Evolutionary conservation across 2,329 filamentous ascomycete genomes (phyloP), one percentile per base, ranked within the genome.

Genomic region (Pleurostoma richardsiae): DNA sequence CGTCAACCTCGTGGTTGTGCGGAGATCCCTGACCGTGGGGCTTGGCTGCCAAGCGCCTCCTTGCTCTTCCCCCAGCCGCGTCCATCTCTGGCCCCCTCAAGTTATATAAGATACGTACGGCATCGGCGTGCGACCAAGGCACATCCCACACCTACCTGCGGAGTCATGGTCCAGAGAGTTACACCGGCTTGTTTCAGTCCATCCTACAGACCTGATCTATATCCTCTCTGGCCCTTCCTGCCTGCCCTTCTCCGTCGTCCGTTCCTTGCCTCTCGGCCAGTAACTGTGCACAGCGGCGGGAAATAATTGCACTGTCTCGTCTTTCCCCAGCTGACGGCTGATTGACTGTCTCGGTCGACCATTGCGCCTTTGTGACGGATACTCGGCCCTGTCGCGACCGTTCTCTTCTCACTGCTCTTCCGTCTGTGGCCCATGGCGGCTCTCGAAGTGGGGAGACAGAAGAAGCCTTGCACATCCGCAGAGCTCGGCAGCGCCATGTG

Each of bases 251-350:
- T 31, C 47, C 40, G 41, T 42, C 44, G 48, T 41, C 41, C 38
- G 41, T 44, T 44, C 46, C 49, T 52, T 40, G 45, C 43, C 39
- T 55, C 46, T 45, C 48, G 41, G 47, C 39, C 44, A 41, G 49
- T 54, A 52, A 46, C 46, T 46, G 45, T 47, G 51, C 51, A 53
- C 52, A 49, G 48, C 54, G 47, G 49, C 52, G 54, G 54, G 52
- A 47, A 54, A 50, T 54, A 52, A 49, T 49, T 47, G 46, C 40
- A 40, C 45, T 56, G 50, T 52, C 50, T 53, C 44, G 49, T 52
- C 43, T 46, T 41, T 40, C 40, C 36, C 41, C 19, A 43, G 33
- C 28, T 42, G 29, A 10, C 39, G 39, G 29, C 40, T 40, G 31
- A 38, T 29, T 28, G n/a, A 8, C 41, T 51, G 49, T 54, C 46